Base-by-base conservation (phyloP, 495 filamentous ascomycete species). In the Penicillium coprophilum region DNA sequence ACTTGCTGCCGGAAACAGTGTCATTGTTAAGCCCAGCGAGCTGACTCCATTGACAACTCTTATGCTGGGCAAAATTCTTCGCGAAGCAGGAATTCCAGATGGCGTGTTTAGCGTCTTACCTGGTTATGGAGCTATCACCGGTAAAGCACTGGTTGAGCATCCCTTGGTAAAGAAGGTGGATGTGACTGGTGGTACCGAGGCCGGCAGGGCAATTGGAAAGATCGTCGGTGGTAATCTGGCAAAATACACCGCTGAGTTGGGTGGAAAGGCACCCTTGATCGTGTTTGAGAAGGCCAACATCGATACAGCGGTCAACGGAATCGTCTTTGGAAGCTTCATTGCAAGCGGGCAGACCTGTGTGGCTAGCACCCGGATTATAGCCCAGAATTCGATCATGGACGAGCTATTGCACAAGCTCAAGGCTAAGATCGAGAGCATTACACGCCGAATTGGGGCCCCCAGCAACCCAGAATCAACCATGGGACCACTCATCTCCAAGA, bases 291-390 rank as follows among this genome's bases (percentile, higher is more conserved):
- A 77, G 24, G 75, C 82, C 3, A 73, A 83, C 31, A 48, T 85
- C 5, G 71, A 77, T 40, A 59, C 70, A 5, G 79, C 82, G 5
- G 80, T 83, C 10, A 81, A 85, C 55, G 82, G 81, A 9, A 80
- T 84, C 17, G 72, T 78, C 6, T 84, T 85, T 50, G 82, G 78
- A n/a, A 77, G 80, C 19, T 84, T 80, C 46, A 76, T 84, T 17
- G 81, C 81, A 0, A 83, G 79, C 56, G 84, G 84, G 1, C 83
- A 87, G 69, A 85, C 82, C 0, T 86, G 84, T 56, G 78, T 86
- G 13, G 82, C 83, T 2, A 82, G 81, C 15, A 86, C 81, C 41
- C 72, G 84, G 31, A 74, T 87, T 38, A 69, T 85, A 31, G 80
- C 84, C 31, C 74, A 85, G 38, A 64, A 71, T 31, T 73, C 65